Conservation (phyloP, 2,329 filamentous ascomycete species). For the Penicillium paneum region DNA sequence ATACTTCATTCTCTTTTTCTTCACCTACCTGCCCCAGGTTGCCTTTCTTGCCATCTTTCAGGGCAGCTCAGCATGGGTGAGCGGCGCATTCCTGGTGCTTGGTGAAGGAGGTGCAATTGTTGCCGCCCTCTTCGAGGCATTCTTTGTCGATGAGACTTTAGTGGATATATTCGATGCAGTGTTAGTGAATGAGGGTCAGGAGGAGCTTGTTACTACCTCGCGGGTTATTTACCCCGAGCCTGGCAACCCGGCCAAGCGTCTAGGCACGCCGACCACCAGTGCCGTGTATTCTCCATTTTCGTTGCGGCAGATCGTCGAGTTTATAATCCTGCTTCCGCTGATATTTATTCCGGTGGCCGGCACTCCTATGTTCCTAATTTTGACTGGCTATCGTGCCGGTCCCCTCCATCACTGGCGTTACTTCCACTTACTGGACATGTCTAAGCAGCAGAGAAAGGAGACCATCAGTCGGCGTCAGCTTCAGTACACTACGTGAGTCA, state of each 20-base stretch:
- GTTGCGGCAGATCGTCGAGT: conserved; percentile 82
- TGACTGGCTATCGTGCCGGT: conserved; percentile 83
- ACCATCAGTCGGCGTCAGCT: conserved; percentile 67
- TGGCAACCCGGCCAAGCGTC: conserved; percentile 69
- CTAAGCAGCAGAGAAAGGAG: conserved; percentile 68
- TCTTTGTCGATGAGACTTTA: conserved; percentile 74
- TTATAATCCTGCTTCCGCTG: conserved; percentile 73
- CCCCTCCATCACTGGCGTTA: conserved; percentile 90
- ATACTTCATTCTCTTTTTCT: conserved; percentile 80
- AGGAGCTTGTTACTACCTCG: conserved; percentile 65
- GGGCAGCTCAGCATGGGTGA: conserved; percentile 81
- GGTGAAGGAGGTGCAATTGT: conserved; percentile 62
- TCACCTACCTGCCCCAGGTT: conserved; percentile 83
- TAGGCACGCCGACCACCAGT: conserved; percentile 74
- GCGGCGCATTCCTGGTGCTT: conserved; percentile 79
- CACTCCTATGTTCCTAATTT: conserved; percentile 77
- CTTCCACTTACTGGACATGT: conserved; percentile 74
- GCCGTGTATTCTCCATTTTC: conserved; percentile 87
- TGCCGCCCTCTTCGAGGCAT: conserved; percentile 69
- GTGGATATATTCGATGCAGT: conserved; percentile 85
- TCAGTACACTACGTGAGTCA: conserved; percentile 75
- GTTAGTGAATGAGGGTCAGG: conserved; percentile 69
- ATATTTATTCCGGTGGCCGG: conserved; percentile 85
- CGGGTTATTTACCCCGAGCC: conserved; percentile 65
- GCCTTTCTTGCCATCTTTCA: conserved; percentile 89